A percentile compares a stretch with the other conserved stretches of the same genome.
Evolutionary conservation across 371 early-diverging fungal species (phyloP).

Genomic region (Apophysomyces sp.): DNA sequence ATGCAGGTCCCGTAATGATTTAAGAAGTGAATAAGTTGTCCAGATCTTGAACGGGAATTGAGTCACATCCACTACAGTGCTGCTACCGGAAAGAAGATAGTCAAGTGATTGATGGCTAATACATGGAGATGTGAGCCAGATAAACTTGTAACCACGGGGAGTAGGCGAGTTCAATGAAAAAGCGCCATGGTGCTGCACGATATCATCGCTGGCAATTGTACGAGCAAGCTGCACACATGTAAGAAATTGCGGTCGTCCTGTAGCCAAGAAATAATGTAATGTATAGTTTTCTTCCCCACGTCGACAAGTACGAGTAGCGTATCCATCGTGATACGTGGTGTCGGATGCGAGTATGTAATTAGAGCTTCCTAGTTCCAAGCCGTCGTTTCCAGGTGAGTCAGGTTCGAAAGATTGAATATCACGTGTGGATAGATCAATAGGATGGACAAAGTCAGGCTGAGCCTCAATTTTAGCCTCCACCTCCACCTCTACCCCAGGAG

Average conservation of each 20-base stretch:
- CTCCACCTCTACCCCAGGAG: no score
- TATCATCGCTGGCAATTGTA: not conserved
- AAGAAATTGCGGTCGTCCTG: not conserved
- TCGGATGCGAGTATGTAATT: not conserved
- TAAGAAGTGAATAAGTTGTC: constrained; percentile 11
- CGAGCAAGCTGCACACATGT: not conserved
- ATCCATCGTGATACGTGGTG: not conserved
- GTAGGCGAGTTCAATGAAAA: not conserved
- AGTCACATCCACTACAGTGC: not conserved
- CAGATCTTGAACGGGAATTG: constrained; percentile 13
- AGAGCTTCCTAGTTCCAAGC: not conserved
- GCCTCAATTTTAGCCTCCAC: no score
- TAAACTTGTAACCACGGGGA: constrained; percentile 5
- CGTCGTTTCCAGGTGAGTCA: not conserved
- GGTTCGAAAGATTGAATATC: not conserved
- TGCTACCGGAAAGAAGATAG: constrained; percentile 1
- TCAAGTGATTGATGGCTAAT: constrained; percentile 11
- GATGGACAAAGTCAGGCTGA: not conserved
- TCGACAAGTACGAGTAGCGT: not conserved
- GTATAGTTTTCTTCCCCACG: not conserved
- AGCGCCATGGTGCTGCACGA: constrained; percentile 11
- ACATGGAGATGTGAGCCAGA: constrained; percentile 18
- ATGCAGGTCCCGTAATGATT: constrained; percentile 13
- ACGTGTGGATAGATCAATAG: not conserved
- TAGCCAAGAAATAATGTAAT: constrained; percentile 10